These are phyloP conservation scores for Cynara cardunculus DNA, from an alignment of 129 eudicot species.

Conservation along the genomic window DNA sequence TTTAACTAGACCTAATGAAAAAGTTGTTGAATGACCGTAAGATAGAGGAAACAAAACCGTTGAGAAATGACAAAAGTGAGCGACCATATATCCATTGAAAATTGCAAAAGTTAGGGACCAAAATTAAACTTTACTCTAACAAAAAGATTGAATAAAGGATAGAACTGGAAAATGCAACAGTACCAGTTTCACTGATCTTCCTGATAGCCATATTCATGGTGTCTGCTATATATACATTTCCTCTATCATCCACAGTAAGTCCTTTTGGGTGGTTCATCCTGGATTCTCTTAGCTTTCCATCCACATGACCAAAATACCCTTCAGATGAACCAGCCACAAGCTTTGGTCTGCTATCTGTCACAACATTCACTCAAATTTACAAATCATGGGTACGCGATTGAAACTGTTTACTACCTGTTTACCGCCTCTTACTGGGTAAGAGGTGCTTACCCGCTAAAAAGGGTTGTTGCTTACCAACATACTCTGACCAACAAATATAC, in stretches of 20 bases:
- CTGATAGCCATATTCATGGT: slow-evolving; percentile 91
- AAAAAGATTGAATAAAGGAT: neutral
- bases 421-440: neutral
- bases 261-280: slow-evolving; percentile 89
- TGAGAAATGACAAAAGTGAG: too few relatives aligned
- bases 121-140: too few relatives aligned
- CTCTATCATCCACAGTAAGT: slow-evolving; percentile 66
- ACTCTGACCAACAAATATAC: too few relatives aligned
- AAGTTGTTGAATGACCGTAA: too few relatives aligned
- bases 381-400: neutral
- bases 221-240: slow-evolving; percentile 90
- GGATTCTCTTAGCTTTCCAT: slow-evolving; percentile 87
- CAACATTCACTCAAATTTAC: slow-evolving; percentile 11
- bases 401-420: neutral
- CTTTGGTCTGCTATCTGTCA: slow-evolving; percentile 82
- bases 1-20: too few relatives aligned
- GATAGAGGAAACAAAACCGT: too few relatives aligned
- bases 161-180: neutral
- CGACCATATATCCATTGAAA: too few relatives aligned
- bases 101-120: too few relatives aligned
- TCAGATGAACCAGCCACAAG: slow-evolving; percentile 82
- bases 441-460: neutral
- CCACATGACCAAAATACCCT: slow-evolving; percentile 86
- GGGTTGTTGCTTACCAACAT: too few relatives aligned
- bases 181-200: slow-evolving; percentile 81